These are phyloP conservation scores for Talaromyces sp. DNA, from an alignment of 2,329 filamentous ascomycete species.

Conservation along the genomic window DNA sequence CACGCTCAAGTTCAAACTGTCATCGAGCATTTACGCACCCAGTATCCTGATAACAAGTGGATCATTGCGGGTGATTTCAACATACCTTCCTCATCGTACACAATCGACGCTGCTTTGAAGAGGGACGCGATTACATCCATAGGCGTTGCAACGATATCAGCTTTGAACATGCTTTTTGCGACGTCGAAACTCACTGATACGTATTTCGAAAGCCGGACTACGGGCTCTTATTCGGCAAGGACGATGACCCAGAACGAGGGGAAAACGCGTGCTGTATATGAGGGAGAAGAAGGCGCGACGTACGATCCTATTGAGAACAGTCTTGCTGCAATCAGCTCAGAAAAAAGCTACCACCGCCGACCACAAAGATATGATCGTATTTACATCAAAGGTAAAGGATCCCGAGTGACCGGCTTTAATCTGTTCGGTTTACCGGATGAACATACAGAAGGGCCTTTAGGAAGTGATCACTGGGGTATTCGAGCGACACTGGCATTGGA, in stretches of 20 bases:
- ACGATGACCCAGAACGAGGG: slow-evolving; percentile 7
- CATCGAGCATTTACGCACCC: slow-evolving; percentile 43
- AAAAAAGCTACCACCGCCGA: slow-evolving; percentile 48
- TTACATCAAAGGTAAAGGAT: slow-evolving; percentile 46
- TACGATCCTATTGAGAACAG: slow-evolving; percentile 59
- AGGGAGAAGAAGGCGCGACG: slow-evolving; percentile 63
- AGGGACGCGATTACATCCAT: slow-evolving; percentile 53
- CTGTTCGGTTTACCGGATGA: slow-evolving; percentile 48
- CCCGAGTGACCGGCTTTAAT: slow-evolving; percentile 49
- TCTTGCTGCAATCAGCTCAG: slow-evolving; percentile 52
- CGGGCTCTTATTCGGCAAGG: background rate
- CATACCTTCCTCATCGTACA: slow-evolving; percentile 56
- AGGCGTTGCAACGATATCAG: slow-evolving; percentile 43
- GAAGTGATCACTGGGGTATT: slow-evolving; percentile 5
- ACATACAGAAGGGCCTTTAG: background rate
- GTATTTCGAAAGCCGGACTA: background rate
- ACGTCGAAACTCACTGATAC: background rate
- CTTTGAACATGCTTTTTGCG: slow-evolving; percentile 43
- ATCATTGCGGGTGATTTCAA: slow-evolving; percentile 64
- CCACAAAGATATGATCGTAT: slow-evolving; percentile 66
- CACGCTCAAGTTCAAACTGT: slow-evolving; percentile 54
- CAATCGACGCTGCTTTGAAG: slow-evolving; percentile 52
- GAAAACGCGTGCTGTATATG: slow-evolving; percentile 38
- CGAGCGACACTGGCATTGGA: background rate
- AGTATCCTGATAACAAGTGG: slow-evolving; percentile 48